Base-by-base conservation (phyloP, 192 early-diverging fungal genomes). In the Coemansia sp. region DNA sequence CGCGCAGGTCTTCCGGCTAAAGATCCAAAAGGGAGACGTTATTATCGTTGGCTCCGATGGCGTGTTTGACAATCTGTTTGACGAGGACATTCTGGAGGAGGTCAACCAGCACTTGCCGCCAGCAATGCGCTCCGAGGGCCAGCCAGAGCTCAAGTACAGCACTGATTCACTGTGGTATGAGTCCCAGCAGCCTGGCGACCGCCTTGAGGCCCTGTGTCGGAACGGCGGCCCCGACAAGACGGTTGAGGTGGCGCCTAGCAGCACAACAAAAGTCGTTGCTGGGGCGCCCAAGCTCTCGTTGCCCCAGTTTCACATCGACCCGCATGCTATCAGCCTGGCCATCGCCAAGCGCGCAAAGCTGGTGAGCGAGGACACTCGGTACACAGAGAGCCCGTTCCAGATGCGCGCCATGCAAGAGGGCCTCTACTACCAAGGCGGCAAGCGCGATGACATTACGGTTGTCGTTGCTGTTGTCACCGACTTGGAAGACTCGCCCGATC, bases 31-130 rank as follows among this genome's bases (percentile, higher is more conserved):
- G 72, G 94, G 93, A 37, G 97, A 99, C 71, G 88, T 99, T 50
- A 88, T 99, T 10, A 85, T 99, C 20, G 68, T 99, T 58, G 97
- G 91, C 20, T 88, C 90, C 2, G 97, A 99, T 76, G 95, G 97
- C 12, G 78, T 99, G 55, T 97, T 97, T 82, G 97, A 99, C 83
- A 99, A 99, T 65, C 82, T 99, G 12, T 97, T 95, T 85, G 97
- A 99, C 70, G 92, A 95, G 58, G 97, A 99, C 63, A 95, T 99
- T 73, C 72, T 99, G 36, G 96, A 96, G 16, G 90, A 94, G 58
- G 88, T 97, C 48, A 73, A 76, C 62, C 69, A 71, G 41, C 77
- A 72, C 39, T 58, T 85, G 61, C 79, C 79, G 26, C 70, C 73
- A 1, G 26, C 65, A 12, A 74, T 75, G 72, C 71, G 75, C 25